phyloP scores from a whole-genome alignment of 2,329 filamentous ascomycete species.

The Tolypocladium tundrense region DNA sequence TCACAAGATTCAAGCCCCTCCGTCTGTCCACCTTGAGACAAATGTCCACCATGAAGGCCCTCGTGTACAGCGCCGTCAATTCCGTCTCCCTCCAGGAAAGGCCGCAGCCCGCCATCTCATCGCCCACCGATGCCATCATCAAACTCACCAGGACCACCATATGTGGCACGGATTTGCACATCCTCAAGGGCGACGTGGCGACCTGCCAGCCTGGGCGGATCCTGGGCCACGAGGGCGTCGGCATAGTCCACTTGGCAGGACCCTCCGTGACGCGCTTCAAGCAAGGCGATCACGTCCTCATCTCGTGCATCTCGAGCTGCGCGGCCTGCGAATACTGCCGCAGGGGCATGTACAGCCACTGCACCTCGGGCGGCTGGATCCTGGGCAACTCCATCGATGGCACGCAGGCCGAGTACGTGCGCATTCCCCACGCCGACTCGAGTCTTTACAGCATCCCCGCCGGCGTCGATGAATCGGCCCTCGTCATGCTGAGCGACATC shows the following conservation, averaged over 20 bases:
- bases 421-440: constrained; percentile 38
- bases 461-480: constrained; percentile 27
- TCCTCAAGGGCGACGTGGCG: constrained; percentile 41
- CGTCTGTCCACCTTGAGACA: background rate
- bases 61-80: constrained; percentile 28
- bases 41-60: constrained; percentile 29
- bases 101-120: constrained; percentile 28
- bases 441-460: constrained; percentile 34
- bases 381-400: constrained; percentile 42
- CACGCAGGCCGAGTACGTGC: constrained; percentile 46
- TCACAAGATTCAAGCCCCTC: background rate
- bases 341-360: constrained; percentile 40
- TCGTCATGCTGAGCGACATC: constrained; percentile 44
- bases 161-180: constrained; percentile 47
- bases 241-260: constrained; percentile 34
- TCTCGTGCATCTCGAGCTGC: constrained; percentile 41
- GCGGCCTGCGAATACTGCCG: constrained; percentile 40
- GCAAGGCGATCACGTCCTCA: constrained; percentile 40
- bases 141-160: constrained; percentile 37
- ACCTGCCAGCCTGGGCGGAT: constrained; percentile 33
- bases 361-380: constrained; percentile 42
- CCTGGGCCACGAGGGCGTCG: constrained; percentile 44
- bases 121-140: constrained; percentile 37
- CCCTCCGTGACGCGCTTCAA: constrained; percentile 33
- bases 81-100: constrained; percentile 28